Percentiles rank a stretch among this genome's conserved stretches.
Evolutionary conservation across 1,139 yeast genomes (phyloP).

Genomic region (Saccharomyces hybrid): DNA sequence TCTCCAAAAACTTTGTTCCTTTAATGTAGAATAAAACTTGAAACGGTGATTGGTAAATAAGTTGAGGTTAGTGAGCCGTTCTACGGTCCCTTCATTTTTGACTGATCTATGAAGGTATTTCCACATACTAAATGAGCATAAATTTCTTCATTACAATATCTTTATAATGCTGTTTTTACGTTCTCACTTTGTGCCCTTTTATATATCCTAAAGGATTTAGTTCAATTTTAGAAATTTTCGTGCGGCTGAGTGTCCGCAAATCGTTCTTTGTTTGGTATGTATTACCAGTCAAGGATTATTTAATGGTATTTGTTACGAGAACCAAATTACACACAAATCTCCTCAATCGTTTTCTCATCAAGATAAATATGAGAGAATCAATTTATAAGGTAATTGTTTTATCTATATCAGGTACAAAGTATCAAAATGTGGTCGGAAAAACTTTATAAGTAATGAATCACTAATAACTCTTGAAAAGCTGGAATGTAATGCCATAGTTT

Average conservation of each 20-base stretch:
- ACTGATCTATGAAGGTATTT: not conserved
- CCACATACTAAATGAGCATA: not conserved
- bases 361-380: no score
- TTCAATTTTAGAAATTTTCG: not conserved
- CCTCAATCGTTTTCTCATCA: not conserved
- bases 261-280: not conserved
- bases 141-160: not conserved
- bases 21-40: not conserved
- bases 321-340: not conserved
- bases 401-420: no score
- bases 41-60: not conserved
- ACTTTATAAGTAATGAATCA: not conserved
- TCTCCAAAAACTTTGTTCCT: not conserved
- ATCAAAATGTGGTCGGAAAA: not conserved
- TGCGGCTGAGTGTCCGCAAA: not conserved
- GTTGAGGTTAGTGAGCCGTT: not conserved
- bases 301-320: no score
- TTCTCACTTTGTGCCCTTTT: not conserved
- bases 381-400: no score
- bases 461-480: not conserved
- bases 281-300: not conserved
- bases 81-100: not conserved
- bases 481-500: not conserved
- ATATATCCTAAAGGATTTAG: no score
- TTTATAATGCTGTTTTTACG: not conserved